These are phyloP conservation scores for Saturnispora galanensis DNA, from an alignment of 805 yeast species.

Conservation along the genomic window DNA sequence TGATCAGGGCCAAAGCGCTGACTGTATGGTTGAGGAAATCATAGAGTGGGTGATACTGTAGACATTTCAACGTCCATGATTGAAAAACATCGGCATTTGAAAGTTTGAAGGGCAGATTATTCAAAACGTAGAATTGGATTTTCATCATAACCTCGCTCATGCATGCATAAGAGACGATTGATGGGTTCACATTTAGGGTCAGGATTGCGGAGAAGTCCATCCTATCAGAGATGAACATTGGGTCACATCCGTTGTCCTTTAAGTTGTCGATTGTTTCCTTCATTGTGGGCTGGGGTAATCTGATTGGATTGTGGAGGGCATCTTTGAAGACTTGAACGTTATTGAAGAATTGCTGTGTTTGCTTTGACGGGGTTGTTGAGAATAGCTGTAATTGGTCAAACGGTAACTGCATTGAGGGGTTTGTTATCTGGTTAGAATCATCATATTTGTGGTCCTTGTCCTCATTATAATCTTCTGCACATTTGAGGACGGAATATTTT, in stretches of 20 bases:
- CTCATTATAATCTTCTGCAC: neutral
- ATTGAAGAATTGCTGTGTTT: neutral
- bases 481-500: neutral
- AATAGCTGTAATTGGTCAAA: neutral
- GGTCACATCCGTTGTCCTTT: constrained; percentile 1
- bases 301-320: neutral
- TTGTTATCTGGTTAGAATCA: neutral
- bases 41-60: constrained; percentile 6
- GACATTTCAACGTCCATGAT: neutral
- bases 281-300: constrained; percentile 1
- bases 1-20: constrained; percentile 10
- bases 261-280: neutral
- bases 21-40: constrained; percentile 9
- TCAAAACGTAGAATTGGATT: constrained; percentile 5
- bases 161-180: constrained; percentile 8
- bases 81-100: constrained; percentile 2
- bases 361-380: neutral
- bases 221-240: constrained; percentile 7
- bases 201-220: constrained; percentile 5
- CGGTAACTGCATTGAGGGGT: neutral
- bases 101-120: constrained; percentile 8
- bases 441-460: neutral
- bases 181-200: constrained; percentile 2
- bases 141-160: constrained; percentile 7
- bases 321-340: neutral